Percentiles rank a stretch among this genome's conserved stretches.
These are phyloP conservation scores for Colletotrichum higginsianum DNA, from an alignment of 2,329 filamentous ascomycete genomes.

Conservation along the genomic window DNA sequence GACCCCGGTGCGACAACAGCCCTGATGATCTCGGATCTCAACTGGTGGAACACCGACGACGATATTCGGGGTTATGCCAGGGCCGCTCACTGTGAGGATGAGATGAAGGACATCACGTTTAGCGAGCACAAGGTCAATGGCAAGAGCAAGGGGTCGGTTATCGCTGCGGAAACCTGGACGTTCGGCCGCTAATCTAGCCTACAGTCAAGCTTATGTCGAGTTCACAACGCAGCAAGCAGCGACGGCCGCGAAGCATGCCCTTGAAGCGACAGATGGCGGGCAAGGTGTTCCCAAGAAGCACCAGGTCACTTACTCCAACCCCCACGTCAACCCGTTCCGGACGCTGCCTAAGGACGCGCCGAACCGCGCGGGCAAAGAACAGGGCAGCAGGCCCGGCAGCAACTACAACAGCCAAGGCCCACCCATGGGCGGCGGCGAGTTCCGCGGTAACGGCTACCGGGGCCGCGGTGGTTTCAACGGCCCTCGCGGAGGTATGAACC, in stretches of 20 bases:
- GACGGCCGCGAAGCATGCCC: slow-evolving; percentile 85
- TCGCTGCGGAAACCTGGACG: background rate
- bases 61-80: slow-evolving; percentile 91
- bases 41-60: slow-evolving; percentile 98
- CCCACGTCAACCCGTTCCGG: slow-evolving; percentile 87
- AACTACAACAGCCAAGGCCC: slow-evolving; percentile 64
- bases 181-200: slow-evolving; percentile 7
- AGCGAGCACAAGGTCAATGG: slow-evolving; percentile 99
- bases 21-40: slow-evolving; percentile 88
- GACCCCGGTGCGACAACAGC: slow-evolving; percentile 77
- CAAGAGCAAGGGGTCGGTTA: slow-evolving; percentile 92
- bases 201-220: slow-evolving; percentile 84
- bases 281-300: slow-evolving; percentile 78
- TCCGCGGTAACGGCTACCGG: slow-evolving; percentile 63
- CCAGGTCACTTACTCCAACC: slow-evolving; percentile 81
- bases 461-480: slow-evolving; percentile 66
- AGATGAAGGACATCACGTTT: slow-evolving; percentile 94
- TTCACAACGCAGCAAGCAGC: slow-evolving; percentile 88
- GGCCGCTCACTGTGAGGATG: slow-evolving; percentile 84
- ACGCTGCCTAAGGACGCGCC: slow-evolving; percentile 92
- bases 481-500: slow-evolving; percentile 66
- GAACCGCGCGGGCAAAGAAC: slow-evolving; percentile 75
- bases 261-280: slow-evolving; percentile 76
- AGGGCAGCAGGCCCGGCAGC: slow-evolving; percentile 66
- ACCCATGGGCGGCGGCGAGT: slow-evolving; percentile 59